Evolutionary conservation across 1,284 basidiomycete species (phyloP), one percentile per base, ranked within the genome.

Genomic region (Melampsora americana): DNA sequence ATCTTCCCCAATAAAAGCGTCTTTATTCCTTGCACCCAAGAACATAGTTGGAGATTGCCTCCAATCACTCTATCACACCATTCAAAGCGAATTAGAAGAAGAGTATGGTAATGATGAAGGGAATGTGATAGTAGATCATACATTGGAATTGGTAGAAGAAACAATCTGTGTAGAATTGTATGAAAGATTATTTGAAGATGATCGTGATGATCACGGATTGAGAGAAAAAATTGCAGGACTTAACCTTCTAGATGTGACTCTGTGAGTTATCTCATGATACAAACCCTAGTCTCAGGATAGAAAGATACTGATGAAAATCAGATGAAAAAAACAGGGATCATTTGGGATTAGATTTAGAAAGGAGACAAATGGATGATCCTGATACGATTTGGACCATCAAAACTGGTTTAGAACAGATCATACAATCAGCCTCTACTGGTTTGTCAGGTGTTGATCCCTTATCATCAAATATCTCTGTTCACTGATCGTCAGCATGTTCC

Each of bases 321-420:
- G 28, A 7, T 28, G 18, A 30, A 62, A 26, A 11, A 23, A 3
- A 44, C 28, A 76, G 73, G 20, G 73, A 76, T 61, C 56, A 68
- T n/a, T 56, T 76, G 42, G 73, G 73, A n/a, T 53, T 76, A 14
- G 73, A 76, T 69, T 53, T 76, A 20, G 73, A 76, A 39, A 61
- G 73, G 23, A 76, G 73, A n/a, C 65, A 69, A 44, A 76, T 76
- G 65, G 73, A 76, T 59, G 73, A 76, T 26, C 66, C 66, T 23
- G 66, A 76, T 39, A n/a, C 44, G 32, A 76, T 76, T 32, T 35
- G 26, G 7, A 26, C 56, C 6, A 67, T 76, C 30, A 53, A 66
- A 16, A 39, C 44, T 20, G 73, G 73, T 23, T 56, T 76, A 26
- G 73, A 76, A 20, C 39, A 69, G 12, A 76, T 76, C 44, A 32